Base-by-base conservation (phyloP, 1,139 yeast genomes). In the Saccharomyces hybrid region DNA sequence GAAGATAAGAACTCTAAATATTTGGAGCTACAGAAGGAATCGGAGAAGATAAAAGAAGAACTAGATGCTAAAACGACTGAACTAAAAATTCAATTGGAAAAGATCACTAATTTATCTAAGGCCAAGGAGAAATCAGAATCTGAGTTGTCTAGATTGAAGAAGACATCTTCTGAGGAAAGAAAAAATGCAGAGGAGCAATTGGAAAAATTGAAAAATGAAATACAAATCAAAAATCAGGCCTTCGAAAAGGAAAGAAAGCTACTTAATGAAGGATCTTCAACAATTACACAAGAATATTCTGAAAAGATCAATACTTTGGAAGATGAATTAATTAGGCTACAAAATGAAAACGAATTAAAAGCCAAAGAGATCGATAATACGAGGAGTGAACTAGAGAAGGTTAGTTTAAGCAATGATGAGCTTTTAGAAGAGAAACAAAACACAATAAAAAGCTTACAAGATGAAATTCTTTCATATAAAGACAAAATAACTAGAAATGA, bases 171-270 rank as follows among this genome's bases (percentile, higher is more conserved):
- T 47, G 42, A 44, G 11, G 51, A 56, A 16, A 41, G 49, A 16
- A 42, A 34, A 23, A 34, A 7, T 5, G n/a, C 55, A 6, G 38
- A 48, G 23, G 52, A 47, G 14, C 58, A 73, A 42, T 51, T 70
- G 1, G 56, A 54, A 26, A 31, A 55, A 1, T 51, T 70, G 52
- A 64, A 66, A 27, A 60, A 59, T 0, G 65, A 69, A 5, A 52
- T 76, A n/a, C 69, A 70, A 26, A 51, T 57, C 14, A 80, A 76
- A 57, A 62, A 63, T 0, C 61, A 70, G 51, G 83, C 77, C 49
- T 75, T 81, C 54, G 84, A 80, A 55, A 73, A 71, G 46, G 85
- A 81, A 61, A 68, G 84, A 52, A 73, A 70, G 9, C 68, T 78
- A 64, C 62, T 78, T 23, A 76, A 74, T 56, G 77, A 78, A 57